phyloP scores from a whole-genome alignment of 495 filamentous ascomycete species.

The Podospora anserina region DNA sequence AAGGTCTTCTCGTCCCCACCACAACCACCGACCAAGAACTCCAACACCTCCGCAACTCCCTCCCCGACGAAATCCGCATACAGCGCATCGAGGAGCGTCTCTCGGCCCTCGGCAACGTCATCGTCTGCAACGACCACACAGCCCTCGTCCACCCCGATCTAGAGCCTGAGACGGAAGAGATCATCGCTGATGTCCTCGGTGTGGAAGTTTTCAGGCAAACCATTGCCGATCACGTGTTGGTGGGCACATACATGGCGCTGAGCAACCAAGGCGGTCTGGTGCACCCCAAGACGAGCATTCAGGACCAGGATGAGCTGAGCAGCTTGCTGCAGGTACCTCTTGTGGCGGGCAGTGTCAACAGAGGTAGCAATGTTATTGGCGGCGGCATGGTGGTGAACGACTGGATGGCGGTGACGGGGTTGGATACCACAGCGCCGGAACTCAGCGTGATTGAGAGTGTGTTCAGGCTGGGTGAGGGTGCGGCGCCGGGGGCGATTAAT shows the following conservation, averaged over 20 bases:
- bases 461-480: conserved; percentile 87
- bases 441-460: conserved; percentile 93
- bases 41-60: conserved; percentile 88
- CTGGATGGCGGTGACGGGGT: conserved; percentile 94
- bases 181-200: conserved; percentile 92
- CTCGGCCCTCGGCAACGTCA: conserved; percentile 94
- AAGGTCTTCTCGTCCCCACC: conserved; percentile 93
- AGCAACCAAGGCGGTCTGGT: conserved; percentile 96
- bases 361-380: conserved; percentile 88
- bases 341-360: conserved; percentile 89
- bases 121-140: conserved; percentile 94
- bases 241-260: conserved; percentile 91
- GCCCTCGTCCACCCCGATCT: conserved; percentile 95
- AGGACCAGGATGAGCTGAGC: conserved; percentile 96
- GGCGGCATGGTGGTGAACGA: conserved; percentile 99
- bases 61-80: conserved; percentile 88
- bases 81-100: conserved; percentile 93
- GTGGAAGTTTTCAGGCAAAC: conserved; percentile 99
- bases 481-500: conserved; percentile 68
- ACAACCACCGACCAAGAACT: conserved; percentile 97
- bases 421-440: conserved; percentile 96
- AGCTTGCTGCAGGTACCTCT: conserved; percentile 92
- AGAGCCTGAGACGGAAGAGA: conserved; percentile 93
- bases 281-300: conserved; percentile 92
- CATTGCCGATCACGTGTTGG: conserved; percentile 92